Evolutionary conservation across 176 grass and related monocot species (phyloP), one percentile per base, ranked within the genome.

Genomic region (Panicum miliaceum): DNA sequence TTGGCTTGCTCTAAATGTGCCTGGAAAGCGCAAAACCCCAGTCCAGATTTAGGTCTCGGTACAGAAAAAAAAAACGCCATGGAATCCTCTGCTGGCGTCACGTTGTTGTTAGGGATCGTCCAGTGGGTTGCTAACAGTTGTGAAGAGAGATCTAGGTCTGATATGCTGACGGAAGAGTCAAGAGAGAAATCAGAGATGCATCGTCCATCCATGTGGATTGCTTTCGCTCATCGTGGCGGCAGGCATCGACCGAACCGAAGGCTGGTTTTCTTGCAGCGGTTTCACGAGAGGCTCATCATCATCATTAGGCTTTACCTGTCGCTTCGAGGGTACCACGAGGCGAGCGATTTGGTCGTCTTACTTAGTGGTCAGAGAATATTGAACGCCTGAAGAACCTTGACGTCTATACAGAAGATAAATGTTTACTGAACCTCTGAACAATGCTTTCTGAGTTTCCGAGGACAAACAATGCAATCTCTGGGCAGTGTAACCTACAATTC

Each of bases 31-130:
- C 19, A 11, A 73, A 25, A 25, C 40, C 19, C 29, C 68, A 35
- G 78, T 74, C 71, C 32, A 40, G 71, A 68, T 69, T 69, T 82
- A 56, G 46, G 69, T 35, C 51, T 36, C 43, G 29, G 20, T 48
- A 14, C 73, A 38, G 16, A 5, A 13, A 12, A 10, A 12, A 79
- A 9, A 18, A 15, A 15, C 15, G 42, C 15, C 18, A 25, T 65
- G 60, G 43, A 64, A 66, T 51, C 26, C 47, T 25, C 71, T 76
- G 71, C 61, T 68, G 38, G 45, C 26, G 78, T 68, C 50, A 53
- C 23, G 77, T 80, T 23, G 68, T 32, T 32, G 29, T 32, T 32
- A 2, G 29, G 2, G 29, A 32, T 32, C 29, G 29, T 32, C 29
- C 29, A 32, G 29, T 32, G 29, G 29, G 29, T 32, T 32, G 29